Evolutionary conservation across 2,329 filamentous ascomycete species (phyloP).

Genomic region (Cladobotryum mycophilum): DNA sequence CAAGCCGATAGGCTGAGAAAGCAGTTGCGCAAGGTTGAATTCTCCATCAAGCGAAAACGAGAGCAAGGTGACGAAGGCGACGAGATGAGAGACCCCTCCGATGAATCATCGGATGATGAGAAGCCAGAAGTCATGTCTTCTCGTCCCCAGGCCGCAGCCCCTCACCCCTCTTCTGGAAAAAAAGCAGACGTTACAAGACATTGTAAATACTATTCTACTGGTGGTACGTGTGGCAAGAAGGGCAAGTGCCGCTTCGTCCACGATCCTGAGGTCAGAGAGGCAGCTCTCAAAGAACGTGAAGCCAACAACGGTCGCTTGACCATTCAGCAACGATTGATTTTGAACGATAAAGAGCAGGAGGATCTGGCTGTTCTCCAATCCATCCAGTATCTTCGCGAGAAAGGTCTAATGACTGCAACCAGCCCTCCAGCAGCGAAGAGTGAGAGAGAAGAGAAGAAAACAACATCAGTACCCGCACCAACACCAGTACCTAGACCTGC

Average conservation of each 20-base stretch:
- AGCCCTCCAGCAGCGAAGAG: conserved; percentile 13
- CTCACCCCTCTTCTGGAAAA: conserved; percentile 42
- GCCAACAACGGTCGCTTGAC: conserved; percentile 60
- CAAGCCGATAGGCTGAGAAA: conserved; percentile 57
- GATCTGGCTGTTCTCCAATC: conserved; percentile 60
- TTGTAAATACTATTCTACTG: conserved; percentile 66
- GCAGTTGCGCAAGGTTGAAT: conserved; percentile 65
- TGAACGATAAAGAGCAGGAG: conserved; percentile 64
- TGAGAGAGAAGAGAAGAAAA: conserved; percentile 15
- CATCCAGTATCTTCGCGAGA: conserved; percentile 58
- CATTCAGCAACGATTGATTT: conserved; percentile 56
- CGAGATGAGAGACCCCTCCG: conserved; percentile 52
- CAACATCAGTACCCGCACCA: conserved; percentile 1
- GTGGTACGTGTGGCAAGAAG: conserved; percentile 64
- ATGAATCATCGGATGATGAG: conserved; percentile 50
- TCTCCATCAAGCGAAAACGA: conserved; percentile 61
- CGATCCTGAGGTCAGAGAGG: conserved; percentile 56
- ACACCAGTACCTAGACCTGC: not conserved
- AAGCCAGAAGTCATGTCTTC: conserved; percentile 53
- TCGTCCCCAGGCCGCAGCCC: conserved; percentile 29
- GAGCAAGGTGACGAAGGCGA: conserved; percentile 62
- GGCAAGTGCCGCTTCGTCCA: conserved; percentile 70
- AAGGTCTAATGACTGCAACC: conserved; percentile 41
- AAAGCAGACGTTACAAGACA: conserved; percentile 58
- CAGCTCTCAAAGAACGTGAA: conserved; percentile 57